Conservation (phyloP, 345 rosid species). For the Citrus hindsii region DNA sequence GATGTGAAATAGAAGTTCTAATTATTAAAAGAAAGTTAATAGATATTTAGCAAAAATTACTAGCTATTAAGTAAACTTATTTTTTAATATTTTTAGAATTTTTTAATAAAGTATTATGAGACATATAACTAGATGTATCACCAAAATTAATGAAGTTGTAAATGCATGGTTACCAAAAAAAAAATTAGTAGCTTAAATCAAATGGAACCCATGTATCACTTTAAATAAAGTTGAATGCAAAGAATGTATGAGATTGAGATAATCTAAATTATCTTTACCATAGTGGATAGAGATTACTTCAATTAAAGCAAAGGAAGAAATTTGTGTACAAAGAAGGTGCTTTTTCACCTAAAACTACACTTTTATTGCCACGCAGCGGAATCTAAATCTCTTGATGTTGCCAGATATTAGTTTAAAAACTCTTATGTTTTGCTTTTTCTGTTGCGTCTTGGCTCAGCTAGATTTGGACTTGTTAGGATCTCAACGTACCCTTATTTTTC, state of each 20-base stretch:
- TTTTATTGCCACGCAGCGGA: neutral
- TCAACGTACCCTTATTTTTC: neutral
- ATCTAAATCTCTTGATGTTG: neutral
- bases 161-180: neutral
- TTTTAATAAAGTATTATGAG: no score
- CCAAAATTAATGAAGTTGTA: no score
- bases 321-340: neutral
- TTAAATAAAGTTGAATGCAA: neutral
- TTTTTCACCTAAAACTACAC: conserved; percentile 11
- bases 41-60: no score
- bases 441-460: neutral
- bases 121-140: no score
- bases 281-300: neutral
- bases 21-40: no score
- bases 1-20: no score
- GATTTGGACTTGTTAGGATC: neutral
- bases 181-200: neutral
- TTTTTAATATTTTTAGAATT: no score
- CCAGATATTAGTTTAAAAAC: neutral
- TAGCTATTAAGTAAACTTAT: no score
- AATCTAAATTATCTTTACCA: neutral
- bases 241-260: neutral
- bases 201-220: neutral
- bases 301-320: neutral
- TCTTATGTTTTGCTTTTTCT: neutral